These are phyloP conservation scores for Aureobasidium vineae DNA, from an alignment of 2,329 filamentous ascomycete genomes.

Conservation along the genomic window DNA sequence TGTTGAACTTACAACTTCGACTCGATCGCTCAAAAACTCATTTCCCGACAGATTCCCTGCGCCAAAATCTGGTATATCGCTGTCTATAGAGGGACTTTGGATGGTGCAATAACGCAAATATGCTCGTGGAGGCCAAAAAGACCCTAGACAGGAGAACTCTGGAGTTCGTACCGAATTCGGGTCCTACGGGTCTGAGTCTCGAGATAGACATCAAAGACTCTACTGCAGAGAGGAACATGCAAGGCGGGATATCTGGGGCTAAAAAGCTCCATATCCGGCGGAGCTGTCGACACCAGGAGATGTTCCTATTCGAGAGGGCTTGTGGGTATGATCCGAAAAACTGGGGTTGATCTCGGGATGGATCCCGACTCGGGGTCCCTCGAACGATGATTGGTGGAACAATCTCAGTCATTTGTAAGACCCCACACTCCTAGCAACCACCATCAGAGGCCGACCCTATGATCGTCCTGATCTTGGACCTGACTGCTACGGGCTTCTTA, in stretches of 20 bases:
- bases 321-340: neutral
- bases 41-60: too few relatives aligned
- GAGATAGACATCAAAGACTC: too few relatives aligned
- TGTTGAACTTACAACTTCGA: neutral
- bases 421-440: neutral
- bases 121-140: too few relatives aligned
- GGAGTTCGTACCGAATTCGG: too few relatives aligned
- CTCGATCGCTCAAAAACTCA: neutral
- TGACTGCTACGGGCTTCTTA: neutral
- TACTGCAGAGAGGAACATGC: too few relatives aligned
- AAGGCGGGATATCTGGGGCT: too few relatives aligned
- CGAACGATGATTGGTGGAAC: neutral
- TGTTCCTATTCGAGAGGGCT: neutral
- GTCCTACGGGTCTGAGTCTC: too few relatives aligned
- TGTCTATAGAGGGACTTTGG: neutral
- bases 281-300: neutral
- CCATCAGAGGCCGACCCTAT: neutral
- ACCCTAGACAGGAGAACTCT: too few relatives aligned
- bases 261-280: too few relatives aligned
- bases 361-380: neutral
- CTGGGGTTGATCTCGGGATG: neutral
- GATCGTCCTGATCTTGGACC: neutral
- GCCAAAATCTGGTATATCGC: neutral
- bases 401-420: neutral
- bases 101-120: too few relatives aligned